These are phyloP conservation scores for Aspergillus vadensis DNA, from an alignment of 2,329 filamentous ascomycete genomes.

Conservation along the genomic window DNA sequence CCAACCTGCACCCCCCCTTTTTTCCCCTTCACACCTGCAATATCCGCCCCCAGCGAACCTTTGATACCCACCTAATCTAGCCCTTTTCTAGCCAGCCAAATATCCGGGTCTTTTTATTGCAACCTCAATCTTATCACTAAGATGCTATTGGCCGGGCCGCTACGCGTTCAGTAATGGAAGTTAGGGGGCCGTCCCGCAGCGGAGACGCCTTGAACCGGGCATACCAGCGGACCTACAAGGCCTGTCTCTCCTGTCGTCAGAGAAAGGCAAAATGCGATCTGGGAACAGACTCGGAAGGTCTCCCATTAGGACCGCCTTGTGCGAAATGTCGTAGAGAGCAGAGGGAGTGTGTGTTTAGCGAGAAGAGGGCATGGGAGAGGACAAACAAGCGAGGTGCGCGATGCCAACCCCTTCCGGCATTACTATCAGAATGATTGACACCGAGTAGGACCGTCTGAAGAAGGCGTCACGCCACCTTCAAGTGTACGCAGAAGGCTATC, in stretches of 20 bases:
- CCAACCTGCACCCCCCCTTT: neutral
- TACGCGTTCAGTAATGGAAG: constrained; percentile 22
- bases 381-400: constrained; percentile 37
- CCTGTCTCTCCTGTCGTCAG: constrained; percentile 55
- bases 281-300: constrained; percentile 43
- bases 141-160: constrained; percentile 19
- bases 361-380: constrained; percentile 46
- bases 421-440: neutral
- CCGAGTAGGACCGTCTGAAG: constrained; percentile 15
- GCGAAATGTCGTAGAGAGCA: constrained; percentile 54
- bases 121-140: neutral
- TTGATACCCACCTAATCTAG: neutral
- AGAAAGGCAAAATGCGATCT: constrained; percentile 57
- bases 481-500: constrained; percentile 14
- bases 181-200: constrained; percentile 19
- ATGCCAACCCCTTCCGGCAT: neutral
- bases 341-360: constrained; percentile 52
- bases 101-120: neutral
- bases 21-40: constrained; percentile 6
- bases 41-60: constrained; percentile 1
- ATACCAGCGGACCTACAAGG: constrained; percentile 58
- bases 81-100: neutral
- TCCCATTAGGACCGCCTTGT: constrained; percentile 45
- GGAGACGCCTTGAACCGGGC: constrained; percentile 32
- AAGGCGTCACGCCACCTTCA: constrained; percentile 10